A percentile compares a stretch with the other conserved stretches of the same genome.
Conservation (phyloP, 2,329 filamentous ascomycete species). For the Talaromyces islandicus region DNA sequence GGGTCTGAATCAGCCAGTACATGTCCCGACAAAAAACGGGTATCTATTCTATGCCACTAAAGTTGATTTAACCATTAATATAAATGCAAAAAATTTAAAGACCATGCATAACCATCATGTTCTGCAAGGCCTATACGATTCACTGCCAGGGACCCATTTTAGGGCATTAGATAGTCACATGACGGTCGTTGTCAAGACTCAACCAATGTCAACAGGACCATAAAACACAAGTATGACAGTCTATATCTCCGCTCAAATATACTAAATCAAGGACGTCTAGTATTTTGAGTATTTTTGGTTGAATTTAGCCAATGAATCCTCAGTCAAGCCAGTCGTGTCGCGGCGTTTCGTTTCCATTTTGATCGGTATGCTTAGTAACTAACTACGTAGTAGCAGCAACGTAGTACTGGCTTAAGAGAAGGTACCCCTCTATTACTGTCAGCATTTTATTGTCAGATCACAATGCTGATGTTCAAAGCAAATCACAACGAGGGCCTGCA, state of each 20-base stretch:
- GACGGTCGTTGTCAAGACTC: neutral
- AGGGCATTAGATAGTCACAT: neutral
- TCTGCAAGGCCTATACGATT: too few species aligned
- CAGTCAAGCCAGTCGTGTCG: neutral
- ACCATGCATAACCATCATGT: too few species aligned
- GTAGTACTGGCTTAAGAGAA: neutral
- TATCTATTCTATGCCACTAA: neutral
- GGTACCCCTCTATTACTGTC: neutral
- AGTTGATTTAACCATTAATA: too few species aligned
- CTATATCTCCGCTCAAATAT: neutral
- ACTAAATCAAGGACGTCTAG: neutral
- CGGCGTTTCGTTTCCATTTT: neutral
- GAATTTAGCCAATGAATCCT: neutral
- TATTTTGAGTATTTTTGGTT: neutral
- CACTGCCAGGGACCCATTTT: neutral
- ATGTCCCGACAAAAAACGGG: too few species aligned
- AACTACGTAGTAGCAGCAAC: neutral
- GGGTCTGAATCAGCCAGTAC: too few species aligned
- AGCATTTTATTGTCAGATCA: neutral
- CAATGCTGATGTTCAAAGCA: neutral
- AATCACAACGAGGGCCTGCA: constrained; percentile 2
- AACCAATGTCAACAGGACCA: neutral
- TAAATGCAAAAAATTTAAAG: too few species aligned
- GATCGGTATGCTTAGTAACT: neutral
- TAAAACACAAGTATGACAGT: neutral